Percentiles rank a stretch among this genome's conserved stretches.
Evolutionary conservation across 1,284 basidiomycete genomes (phyloP).

Genomic region (Pholiota adiposa): DNA sequence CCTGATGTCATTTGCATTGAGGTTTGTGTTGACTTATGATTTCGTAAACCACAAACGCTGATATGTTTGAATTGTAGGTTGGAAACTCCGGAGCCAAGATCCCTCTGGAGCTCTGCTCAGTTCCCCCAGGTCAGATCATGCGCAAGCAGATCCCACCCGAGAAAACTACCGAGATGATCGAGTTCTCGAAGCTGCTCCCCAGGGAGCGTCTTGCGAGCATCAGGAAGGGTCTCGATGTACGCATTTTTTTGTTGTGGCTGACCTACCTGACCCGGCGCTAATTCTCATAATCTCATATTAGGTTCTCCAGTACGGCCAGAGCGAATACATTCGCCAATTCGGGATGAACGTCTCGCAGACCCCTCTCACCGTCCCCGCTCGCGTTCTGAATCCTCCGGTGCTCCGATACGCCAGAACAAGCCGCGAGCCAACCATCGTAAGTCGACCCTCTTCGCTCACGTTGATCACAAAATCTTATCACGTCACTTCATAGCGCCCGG

Average conservation of each 20-base stretch:
- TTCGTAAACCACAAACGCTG: neutral
- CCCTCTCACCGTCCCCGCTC: constrained; percentile 58
- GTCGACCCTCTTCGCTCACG: constrained; percentile 45
- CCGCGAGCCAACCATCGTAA: constrained; percentile 52
- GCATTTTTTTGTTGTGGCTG: constrained; percentile 9
- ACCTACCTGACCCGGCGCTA: neutral
- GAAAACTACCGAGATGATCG: constrained; percentile 64
- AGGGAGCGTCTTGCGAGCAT: constrained; percentile 62
- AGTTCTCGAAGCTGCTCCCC: constrained; percentile 72
- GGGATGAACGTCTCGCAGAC: constrained; percentile 56
- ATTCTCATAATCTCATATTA: constrained; percentile 30
- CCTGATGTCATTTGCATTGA: constrained; percentile 68
- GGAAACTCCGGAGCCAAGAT: constrained; percentile 62
- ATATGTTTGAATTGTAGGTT: constrained; percentile 43
- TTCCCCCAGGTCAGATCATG: constrained; percentile 73
- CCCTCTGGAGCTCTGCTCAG: constrained; percentile 68
- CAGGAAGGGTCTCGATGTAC: constrained; percentile 53
- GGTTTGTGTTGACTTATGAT: constrained; percentile 40
- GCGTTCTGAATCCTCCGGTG: constrained; percentile 61
- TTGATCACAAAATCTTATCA: neutral
- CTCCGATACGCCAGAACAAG: constrained; percentile 58
- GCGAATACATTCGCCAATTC: constrained; percentile 71
- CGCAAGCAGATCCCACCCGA: constrained; percentile 71
- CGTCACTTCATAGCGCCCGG: constrained; percentile 46
- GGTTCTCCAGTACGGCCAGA: constrained; percentile 72